These are phyloP conservation scores for Jackrogersella multiformis DNA, from an alignment of 495 filamentous ascomycete species.

Conservation along the genomic window DNA sequence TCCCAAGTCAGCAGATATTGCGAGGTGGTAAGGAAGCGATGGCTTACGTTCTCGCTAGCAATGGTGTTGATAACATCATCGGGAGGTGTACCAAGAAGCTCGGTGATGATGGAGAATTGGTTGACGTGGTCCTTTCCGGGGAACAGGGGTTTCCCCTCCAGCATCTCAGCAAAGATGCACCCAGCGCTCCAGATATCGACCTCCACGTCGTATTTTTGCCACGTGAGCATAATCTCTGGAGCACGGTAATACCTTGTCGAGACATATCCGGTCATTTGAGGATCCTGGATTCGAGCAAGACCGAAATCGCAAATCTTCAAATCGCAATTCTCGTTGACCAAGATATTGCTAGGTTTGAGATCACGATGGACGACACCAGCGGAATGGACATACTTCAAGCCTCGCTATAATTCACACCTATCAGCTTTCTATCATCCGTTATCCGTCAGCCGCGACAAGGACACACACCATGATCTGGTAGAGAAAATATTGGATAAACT, in stretches of 20 bases:
- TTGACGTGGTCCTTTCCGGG: conserved; percentile 99
- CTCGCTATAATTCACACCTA: conserved; percentile 68
- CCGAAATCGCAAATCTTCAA: conserved; percentile 99
- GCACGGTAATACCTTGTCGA: conserved; percentile 98
- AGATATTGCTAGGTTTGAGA: conserved; percentile 96
- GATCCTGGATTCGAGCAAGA: conserved; percentile 95
- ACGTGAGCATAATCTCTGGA: conserved; percentile 99
- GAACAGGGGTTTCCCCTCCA: conserved; percentile 98
- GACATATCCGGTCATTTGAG: conserved; percentile 99
- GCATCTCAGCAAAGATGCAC: conserved; percentile 99
- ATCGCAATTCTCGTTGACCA: conserved; percentile 99
- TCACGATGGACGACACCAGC: conserved; percentile 98
- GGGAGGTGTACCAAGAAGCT: conserved; percentile 95
- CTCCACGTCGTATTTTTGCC: conserved; percentile 99
- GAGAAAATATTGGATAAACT: conserved; percentile 99
- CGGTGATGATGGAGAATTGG: conserved; percentile 99
- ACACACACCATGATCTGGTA: conserved; percentile 92
- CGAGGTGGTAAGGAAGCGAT: background rate
- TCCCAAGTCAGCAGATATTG: conserved; percentile 16
- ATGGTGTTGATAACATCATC: conserved; percentile 99
- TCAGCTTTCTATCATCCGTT: conserved; percentile 11
- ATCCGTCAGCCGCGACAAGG: background rate
- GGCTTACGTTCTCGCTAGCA: conserved; percentile 92
- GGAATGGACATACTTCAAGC: conserved; percentile 98
- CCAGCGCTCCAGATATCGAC: conserved; percentile 99